phyloP scores from a whole-genome alignment of 768 basidiomycete genomes.

The Lactarius vividus region DNA sequence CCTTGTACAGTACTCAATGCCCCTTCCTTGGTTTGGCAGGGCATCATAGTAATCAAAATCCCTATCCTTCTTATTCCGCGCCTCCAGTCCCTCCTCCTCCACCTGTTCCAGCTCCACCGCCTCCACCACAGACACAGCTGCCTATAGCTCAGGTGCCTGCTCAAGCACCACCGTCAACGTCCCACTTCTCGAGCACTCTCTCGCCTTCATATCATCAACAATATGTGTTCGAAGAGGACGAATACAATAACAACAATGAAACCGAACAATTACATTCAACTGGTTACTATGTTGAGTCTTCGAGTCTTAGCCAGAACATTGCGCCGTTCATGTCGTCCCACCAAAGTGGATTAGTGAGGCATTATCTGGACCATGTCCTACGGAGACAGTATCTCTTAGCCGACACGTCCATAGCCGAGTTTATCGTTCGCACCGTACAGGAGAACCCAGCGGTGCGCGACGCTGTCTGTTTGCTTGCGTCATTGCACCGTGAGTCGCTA shows the following conservation, averaged over 20 bases:
- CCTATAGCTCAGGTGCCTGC: not conserved
- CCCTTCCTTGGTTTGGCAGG: conserved; percentile 48
- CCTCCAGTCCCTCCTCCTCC: conserved; percentile 13
- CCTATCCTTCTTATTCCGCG: conserved; percentile 27
- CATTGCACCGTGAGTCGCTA: conserved; percentile 47
- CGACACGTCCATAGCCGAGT: conserved; percentile 43
- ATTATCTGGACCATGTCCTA: conserved; percentile 64
- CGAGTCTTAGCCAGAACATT: conserved; percentile 25
- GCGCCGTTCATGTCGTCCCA: conserved; percentile 29
- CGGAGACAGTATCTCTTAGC: conserved; percentile 69
- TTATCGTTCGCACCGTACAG: conserved; percentile 53
- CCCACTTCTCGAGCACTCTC: conserved; percentile 20
- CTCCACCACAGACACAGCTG: conserved; percentile 1
- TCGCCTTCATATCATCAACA: conserved; percentile 25
- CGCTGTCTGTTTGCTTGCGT: conserved; percentile 61
- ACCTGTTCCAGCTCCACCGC: not conserved
- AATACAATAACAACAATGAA: conserved; percentile 17
- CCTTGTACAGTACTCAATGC: conserved; percentile 68
- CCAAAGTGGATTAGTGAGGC: conserved; percentile 34
- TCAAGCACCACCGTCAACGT: not conserved
- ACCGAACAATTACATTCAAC: conserved; percentile 12
- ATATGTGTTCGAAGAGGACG: conserved; percentile 27
- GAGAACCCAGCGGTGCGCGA: conserved; percentile 46
- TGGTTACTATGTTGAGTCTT: conserved; percentile 27
- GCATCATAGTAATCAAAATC: conserved; percentile 33